Evolutionary conservation across 768 basidiomycete genomes (phyloP).

Genomic region (Candolleomyces aberdarensis): DNA sequence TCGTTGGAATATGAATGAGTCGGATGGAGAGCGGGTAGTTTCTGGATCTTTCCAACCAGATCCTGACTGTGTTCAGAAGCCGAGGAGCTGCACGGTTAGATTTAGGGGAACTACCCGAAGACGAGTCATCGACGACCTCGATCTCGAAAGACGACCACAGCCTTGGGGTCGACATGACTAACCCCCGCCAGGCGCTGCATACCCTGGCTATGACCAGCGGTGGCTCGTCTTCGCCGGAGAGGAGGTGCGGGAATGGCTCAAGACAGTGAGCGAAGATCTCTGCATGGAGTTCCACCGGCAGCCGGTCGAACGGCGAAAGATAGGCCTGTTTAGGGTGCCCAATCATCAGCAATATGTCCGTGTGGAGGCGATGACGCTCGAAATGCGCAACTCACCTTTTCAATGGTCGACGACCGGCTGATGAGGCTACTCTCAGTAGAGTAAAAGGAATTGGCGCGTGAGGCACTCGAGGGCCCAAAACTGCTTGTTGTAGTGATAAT

Average conservation of each 20-base stretch:
- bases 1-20: slow-evolving; percentile 22
- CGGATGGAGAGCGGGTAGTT: slow-evolving; percentile 29
- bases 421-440: not conserved
- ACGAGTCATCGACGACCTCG: slow-evolving; percentile 20
- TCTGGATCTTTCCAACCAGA: slow-evolving; percentile 38
- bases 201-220: slow-evolving; percentile 39
- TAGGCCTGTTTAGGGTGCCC: not conserved
- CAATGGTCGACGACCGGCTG: not conserved
- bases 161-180: slow-evolving; percentile 36
- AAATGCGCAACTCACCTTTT: not conserved
- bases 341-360: not conserved
- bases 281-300: slow-evolving; percentile 44
- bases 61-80: slow-evolving; percentile 21
- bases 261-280: slow-evolving; percentile 44
- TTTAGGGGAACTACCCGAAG: slow-evolving; percentile 4
- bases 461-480: not conserved
- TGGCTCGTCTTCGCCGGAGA: slow-evolving; percentile 25
- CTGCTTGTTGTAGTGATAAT: not conserved
- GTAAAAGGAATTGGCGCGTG: not conserved
- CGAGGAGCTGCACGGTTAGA: slow-evolving; percentile 6
- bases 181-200: slow-evolving; percentile 38
- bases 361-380: not conserved
- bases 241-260: slow-evolving; percentile 24
- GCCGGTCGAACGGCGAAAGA: slow-evolving; percentile 25
- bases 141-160: slow-evolving; percentile 48